A percentile compares a stretch with the other conserved stretches of the same genome.
Evolutionary conservation across 2,329 filamentous ascomycete species (phyloP).

Genomic region (Raffaelea ambrosiae): DNA sequence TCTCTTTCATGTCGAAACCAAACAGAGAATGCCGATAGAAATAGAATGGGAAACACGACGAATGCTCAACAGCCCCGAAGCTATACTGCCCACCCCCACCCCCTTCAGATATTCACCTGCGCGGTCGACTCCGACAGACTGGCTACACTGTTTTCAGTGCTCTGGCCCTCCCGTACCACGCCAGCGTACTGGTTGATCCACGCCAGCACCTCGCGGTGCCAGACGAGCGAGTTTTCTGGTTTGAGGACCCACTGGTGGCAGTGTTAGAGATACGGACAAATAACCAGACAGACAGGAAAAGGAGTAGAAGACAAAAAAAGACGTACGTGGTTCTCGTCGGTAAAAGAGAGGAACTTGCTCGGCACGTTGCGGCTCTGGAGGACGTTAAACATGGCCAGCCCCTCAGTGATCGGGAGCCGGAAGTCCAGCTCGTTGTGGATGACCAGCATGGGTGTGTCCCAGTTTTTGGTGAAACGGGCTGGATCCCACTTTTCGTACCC

Average conservation of each 20-base stretch:
- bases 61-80: too few species aligned
- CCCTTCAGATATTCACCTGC: background rate
- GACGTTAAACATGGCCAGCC: constrained; percentile 76
- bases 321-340: constrained; percentile 58
- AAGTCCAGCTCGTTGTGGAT: constrained; percentile 92
- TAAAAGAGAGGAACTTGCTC: constrained; percentile 73
- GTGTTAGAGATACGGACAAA: constrained; percentile 27
- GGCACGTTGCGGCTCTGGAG: constrained; percentile 67
- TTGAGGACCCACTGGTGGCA: constrained; percentile 69
- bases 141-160: too few species aligned
- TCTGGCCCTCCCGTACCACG: constrained; percentile 16
- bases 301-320: constrained; percentile 32
- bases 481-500: constrained; percentile 66
- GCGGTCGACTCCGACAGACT: background rate
- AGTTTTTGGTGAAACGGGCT: constrained; percentile 53
- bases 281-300: constrained; percentile 26
- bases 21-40: too few species aligned
- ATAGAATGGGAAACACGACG: too few species aligned
- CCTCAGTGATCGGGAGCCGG: constrained; percentile 75
- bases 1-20: too few species aligned
- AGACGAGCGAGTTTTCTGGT: constrained; percentile 81
- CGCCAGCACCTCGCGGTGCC: constrained; percentile 77
- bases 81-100: too few species aligned
- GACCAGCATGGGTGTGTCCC: constrained; percentile 77
- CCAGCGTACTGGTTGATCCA: constrained; percentile 63